Evolutionary conservation across 2,329 filamentous ascomycete genomes (phyloP), one percentile per base, ranked within the genome.

Genomic region (Diaporthe vexans): DNA sequence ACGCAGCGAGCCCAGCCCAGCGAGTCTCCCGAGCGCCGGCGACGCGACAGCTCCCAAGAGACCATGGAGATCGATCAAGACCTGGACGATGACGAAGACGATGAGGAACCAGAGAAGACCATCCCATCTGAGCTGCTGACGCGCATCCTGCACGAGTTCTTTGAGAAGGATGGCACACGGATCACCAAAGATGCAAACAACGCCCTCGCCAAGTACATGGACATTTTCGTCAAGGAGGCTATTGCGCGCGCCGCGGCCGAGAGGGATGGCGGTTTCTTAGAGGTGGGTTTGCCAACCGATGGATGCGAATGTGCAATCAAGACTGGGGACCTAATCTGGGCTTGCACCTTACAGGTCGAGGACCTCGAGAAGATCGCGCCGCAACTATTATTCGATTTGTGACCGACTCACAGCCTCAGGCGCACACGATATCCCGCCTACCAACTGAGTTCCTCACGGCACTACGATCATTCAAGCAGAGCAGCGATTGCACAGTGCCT

Each of bases 221-320:
- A 98, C 83, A 91, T 96, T 0, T 98, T 98, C 84, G 93, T 98
- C 71, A 89, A 94, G 76, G 96, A 98, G 85, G 94, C 95, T 1
- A 91, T 98, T 81, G 94, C 95, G 21, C 85, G 96, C 80, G 92
- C 94, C 52, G 90, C 92, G 13, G 91, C 91, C 74, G 93, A 94
- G 86, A 92, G 93, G 80, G 86, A 86, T 43, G 87, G 90, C 74
- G 91, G 90, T 5, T 95, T 95, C 80, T 81, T 96, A 48, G 94
- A 97, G 90, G 93, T 95, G 77, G 83, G 89, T 82, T 75, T 43
- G 33, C 9, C 24, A 11, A 21, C 13, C 21, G 46, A 29, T 24
- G 4, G 10, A 33, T 15, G 40, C 33, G n/a, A 15, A 33, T 8
- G n/a, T 58, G 24, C 33, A 17, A 69, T 52, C 72, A 51, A 67